A percentile compares a stretch with the other conserved stretches of the same genome.
Evolutionary conservation across 2,329 filamentous ascomycete genomes (phyloP).

Genomic region (Penicillium sp.): DNA sequence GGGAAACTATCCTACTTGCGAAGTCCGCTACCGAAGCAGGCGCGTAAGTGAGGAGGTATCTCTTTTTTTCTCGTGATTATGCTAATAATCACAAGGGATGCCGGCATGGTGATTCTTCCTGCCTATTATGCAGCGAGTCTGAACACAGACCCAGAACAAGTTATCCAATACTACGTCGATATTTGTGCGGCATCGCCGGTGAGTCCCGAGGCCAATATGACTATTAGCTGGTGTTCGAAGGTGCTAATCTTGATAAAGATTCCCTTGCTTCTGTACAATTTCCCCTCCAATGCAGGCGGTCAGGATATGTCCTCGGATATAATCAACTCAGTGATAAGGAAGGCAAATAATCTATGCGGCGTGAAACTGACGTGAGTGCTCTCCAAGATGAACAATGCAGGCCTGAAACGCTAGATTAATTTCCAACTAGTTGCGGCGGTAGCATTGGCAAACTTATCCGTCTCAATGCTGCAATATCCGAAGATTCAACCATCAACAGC

Average conservation of each 20-base stretch:
- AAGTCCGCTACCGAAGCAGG: constrained; percentile 20
- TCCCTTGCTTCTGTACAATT: constrained; percentile 24
- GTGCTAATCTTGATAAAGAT: constrained; percentile 10
- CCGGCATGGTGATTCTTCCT: constrained; percentile 26
- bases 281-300: constrained; percentile 24
- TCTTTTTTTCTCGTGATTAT: neutral
- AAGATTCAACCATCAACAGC: constrained; percentile 11
- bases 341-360: constrained; percentile 21
- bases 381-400: neutral
- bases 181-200: constrained; percentile 25
- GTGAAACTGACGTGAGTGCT: constrained; percentile 22
- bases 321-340: constrained; percentile 17
- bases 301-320: constrained; percentile 25
- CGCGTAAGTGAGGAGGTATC: constrained; percentile 13
- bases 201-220: neutral
- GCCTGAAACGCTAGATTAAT: neutral
- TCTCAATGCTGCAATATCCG: constrained; percentile 14
- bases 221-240: neutral
- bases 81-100: constrained; percentile 15
- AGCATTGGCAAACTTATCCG: constrained; percentile 24
- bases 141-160: constrained; percentile 19
- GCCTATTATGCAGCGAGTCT: constrained; percentile 27
- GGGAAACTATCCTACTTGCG: constrained; percentile 23
- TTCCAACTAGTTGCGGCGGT: constrained; percentile 20
- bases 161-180: constrained; percentile 25